Evolutionary conservation across 1,284 basidiomycete genomes (phyloP), one percentile per base, ranked within the genome.

Genomic region (Pyrrhoderma noxium): DNA sequence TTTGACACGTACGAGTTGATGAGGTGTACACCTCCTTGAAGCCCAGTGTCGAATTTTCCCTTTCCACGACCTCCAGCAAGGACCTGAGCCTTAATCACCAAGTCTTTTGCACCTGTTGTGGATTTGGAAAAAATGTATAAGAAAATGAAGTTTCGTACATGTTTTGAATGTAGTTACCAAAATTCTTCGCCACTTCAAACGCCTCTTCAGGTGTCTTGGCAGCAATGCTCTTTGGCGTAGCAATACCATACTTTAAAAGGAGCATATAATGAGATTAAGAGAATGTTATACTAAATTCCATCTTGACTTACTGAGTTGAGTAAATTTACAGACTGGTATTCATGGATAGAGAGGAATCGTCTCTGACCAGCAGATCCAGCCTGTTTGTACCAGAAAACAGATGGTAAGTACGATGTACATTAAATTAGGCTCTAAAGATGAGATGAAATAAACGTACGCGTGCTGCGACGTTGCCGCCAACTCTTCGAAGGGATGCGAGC

Each of bases 61-160:
- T 99, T 99, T 61, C 96, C 96, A 66, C 96, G 85, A 62, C 96
- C 96, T 65, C 96, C 96, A 58, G 96, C 96, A 54, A 99, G 85
- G 8, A 99, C 96, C 70, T 99, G 96, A 22, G 94, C 96, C 74
- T 99, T 99, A 72, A 99, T 93, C 27, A 97, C 93, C 53, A 93
- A 81, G 57, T 79, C 77, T 56, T 80, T 74, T 25, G 73, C 74
- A 59, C 81, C 90, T 87, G 54, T 51, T 27, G 4, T 35, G 21
- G 13, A 31, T 27, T n/a, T 18, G 36, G 47, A 22, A 25, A 35
- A 18, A 36, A 34, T 8, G 9, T 22, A 8, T 43, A 16, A 14
- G 1, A 27, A n/a, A 13, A 18, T 25, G 13, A 21, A 22, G 19
- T 18, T 14, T 25, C 16, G 42, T 40, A 40, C 21, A 40, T 4